Base-by-base conservation (phyloP, 495 filamentous ascomycete species). In the Aspergillus conjunctus region DNA sequence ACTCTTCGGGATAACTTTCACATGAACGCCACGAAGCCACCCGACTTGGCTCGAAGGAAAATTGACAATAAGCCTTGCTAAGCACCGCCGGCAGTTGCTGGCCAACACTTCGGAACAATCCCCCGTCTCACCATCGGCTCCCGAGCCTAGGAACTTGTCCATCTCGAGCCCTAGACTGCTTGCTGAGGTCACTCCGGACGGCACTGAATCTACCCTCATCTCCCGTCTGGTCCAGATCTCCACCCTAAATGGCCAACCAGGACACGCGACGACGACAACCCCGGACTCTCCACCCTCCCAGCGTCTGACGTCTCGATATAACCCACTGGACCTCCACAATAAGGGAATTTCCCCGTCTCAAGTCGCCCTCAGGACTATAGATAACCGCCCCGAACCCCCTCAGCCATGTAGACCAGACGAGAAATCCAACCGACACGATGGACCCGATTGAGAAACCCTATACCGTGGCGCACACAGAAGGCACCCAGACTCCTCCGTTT, bases 401-500 rank as follows among this genome's bases (percentile, higher is more conserved):
- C n/a, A 37, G 34, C 14, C 9, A 1, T 37, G 34, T 37, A 37
- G 3, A 9, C 14, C 34, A 37, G 8, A 8, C 34, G 34, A 9
- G 34, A 37, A 37, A 46, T 20, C 15, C 43, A 46, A 4, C 1
- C 15, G 9, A 20, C 18, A 55, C 14, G 31, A 55, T 44, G 51
- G 39, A 53, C 12, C 33, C n/a, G 21, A 15, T 60, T 12, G 58
- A 52, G 2, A 68, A 65, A 39, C 18, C 54, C 4, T 50, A 63
- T 7, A 59, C 66, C 51, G 49, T 70, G 5, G 73, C 74, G 18
- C 67, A 71, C 51, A 66, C 71, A n/a, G 65, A 65, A 32, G 43
- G 54, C 4, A 62, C 56, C 7, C 31, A 37, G 2, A 14, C n/a
- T n/a, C n/a, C 30, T 14, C 26, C 50, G 1, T 64, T 70, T 22